These are phyloP conservation scores for Castanea crenata DNA, from an alignment of 306 rosid genomes.

Conservation along the genomic window DNA sequence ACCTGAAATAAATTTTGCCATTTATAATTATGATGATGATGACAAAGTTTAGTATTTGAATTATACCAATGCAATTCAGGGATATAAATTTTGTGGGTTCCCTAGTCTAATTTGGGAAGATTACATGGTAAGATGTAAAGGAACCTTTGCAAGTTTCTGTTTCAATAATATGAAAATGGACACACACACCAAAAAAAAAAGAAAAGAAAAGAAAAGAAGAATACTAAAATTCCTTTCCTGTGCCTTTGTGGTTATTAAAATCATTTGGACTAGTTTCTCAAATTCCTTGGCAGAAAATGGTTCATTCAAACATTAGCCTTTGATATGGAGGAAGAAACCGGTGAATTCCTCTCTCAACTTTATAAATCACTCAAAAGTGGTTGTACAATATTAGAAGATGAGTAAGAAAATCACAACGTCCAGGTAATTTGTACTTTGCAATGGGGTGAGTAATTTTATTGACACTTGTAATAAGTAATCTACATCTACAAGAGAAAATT, in stretches of 20 bases:
- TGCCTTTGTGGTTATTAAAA: background rate
- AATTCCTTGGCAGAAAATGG: background rate
- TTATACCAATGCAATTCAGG: background rate
- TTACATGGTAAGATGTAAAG: background rate
- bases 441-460: conserved; percentile 45
- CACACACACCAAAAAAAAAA: too few relatives aligned
- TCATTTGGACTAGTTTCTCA: background rate
- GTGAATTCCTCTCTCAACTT: background rate
- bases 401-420: background rate
- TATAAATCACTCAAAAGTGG: background rate
- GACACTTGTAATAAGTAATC: conserved; percentile 19
- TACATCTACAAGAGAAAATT: conserved; percentile 37
- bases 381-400: background rate
- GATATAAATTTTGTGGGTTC: background rate
- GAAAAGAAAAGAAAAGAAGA: too few relatives aligned
- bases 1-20: background rate
- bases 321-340: background rate
- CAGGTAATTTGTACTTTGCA: conserved; percentile 21
- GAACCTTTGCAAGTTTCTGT: too few relatives aligned
- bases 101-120: background rate
- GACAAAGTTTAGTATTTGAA: background rate
- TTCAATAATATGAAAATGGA: too few relatives aligned
- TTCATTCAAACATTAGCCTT: background rate
- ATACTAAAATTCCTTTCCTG: too few relatives aligned
- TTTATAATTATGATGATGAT: too few relatives aligned